Conservation (phyloP, 1,139 yeast species). For the Candida gigantensis region DNA sequence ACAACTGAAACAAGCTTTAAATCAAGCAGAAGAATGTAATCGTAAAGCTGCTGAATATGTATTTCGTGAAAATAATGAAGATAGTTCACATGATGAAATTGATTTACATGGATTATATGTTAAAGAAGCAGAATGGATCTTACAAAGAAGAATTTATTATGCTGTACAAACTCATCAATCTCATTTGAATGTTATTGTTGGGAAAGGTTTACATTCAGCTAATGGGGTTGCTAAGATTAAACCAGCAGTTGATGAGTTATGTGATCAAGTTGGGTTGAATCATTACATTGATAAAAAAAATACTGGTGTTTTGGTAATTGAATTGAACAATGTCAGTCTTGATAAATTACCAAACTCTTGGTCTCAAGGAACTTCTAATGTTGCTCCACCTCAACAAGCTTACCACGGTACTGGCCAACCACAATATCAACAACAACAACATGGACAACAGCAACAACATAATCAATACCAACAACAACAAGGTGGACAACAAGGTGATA, state of each 20-base stretch:
- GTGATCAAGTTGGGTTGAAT: conserved; percentile 61
- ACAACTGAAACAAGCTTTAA: conserved; percentile 59
- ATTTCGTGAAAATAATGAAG: conserved; percentile 83
- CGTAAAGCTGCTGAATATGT: conserved; percentile 88
- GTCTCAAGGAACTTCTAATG: conserved; percentile 26
- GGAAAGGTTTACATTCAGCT: conserved; percentile 88
- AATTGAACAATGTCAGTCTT: conserved; percentile 44
- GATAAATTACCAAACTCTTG: conserved; percentile 54
- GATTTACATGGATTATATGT: conserved; percentile 92
- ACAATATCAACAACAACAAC: conserved; percentile 28
- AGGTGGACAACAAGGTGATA: conserved; percentile 18
- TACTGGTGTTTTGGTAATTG: conserved; percentile 77
- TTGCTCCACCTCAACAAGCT: conserved; percentile 29
- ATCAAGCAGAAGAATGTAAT: conserved; percentile 69
- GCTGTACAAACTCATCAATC: conserved; percentile 62
- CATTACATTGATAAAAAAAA: conserved; percentile 69
- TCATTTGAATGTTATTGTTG: conserved; percentile 72
- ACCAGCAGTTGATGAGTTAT: conserved; percentile 83
- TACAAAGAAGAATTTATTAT: conserved; percentile 72
- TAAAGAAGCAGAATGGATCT: conserved; percentile 79
- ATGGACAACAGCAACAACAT: conserved; percentile 22
- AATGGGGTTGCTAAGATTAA: conserved; percentile 83
- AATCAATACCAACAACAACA: conserved; percentile 23
- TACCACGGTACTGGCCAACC: conserved; percentile 30
- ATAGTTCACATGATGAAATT: conserved; percentile 79